phyloP scores from a whole-genome alignment of 2,329 filamentous ascomycete species.

The Clonostachys solani region DNA sequence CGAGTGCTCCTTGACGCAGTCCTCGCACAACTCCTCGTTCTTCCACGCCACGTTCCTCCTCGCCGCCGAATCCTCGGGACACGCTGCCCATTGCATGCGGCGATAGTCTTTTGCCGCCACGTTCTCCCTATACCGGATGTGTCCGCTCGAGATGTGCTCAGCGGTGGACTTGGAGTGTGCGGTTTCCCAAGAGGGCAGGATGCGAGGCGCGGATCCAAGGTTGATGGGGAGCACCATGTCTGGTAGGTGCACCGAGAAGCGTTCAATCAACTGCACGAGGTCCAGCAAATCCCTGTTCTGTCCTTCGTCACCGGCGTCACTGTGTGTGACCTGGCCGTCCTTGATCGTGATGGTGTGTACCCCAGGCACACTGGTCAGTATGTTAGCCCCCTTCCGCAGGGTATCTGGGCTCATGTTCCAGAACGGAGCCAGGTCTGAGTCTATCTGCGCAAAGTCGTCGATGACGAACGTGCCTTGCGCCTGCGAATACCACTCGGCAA shows the following conservation, averaged over 20 bases:
- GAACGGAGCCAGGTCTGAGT: constrained; percentile 70
- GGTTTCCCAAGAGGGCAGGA: constrained; percentile 52
- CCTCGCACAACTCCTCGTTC: constrained; percentile 57
- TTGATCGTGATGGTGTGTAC: constrained; percentile 53
- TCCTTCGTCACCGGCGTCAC: constrained; percentile 20
- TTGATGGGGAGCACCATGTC: constrained; percentile 87
- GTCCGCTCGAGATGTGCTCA: too few relatives aligned
- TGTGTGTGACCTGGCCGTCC: constrained; percentile 52
- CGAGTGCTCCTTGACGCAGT: constrained; percentile 61
- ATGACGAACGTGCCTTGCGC: constrained; percentile 70
- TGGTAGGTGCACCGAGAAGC: constrained; percentile 69
- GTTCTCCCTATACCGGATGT: not conserved
- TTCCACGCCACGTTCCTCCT: constrained; percentile 58
- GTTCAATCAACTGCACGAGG: constrained; percentile 62
- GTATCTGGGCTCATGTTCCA: constrained; percentile 67
- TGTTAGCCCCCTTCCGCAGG: constrained; percentile 55
- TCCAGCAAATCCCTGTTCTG: constrained; percentile 32
- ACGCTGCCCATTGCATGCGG: constrained; percentile 36
- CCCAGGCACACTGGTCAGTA: constrained; percentile 31
- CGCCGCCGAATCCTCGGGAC: constrained; percentile 61
- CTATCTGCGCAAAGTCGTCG: constrained; percentile 79
- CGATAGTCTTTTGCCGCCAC: constrained; percentile 26
- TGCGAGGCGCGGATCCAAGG: constrained; percentile 40
- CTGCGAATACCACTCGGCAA: constrained; percentile 81
- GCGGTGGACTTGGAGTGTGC: constrained; percentile 28